Evolutionary conservation across 2,329 filamentous ascomycete genomes (phyloP).

Genomic region (Fusarium ramigenum): DNA sequence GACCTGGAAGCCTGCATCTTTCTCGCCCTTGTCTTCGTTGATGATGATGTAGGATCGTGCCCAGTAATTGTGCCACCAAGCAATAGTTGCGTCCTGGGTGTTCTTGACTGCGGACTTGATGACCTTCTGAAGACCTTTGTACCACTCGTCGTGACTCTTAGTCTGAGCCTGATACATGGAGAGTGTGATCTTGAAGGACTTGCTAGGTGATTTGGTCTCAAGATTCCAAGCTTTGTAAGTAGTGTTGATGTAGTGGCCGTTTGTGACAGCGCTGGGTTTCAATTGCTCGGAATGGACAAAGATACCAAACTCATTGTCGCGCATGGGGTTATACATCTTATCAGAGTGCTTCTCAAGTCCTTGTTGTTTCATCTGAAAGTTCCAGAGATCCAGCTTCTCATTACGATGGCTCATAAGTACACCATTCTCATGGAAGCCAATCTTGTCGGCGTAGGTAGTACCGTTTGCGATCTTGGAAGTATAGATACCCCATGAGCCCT

Average conservation of each 20-base stretch:
- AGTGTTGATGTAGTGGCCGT: conserved; percentile 1
- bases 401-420: conserved; percentile 1
- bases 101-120: conserved; percentile 4
- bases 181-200: background rate
- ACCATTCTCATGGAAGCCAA: background rate
- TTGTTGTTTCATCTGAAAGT: conserved; percentile 2
- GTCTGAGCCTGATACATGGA: background rate
- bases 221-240: conserved; percentile 9
- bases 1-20: background rate
- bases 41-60: conserved; percentile 1
- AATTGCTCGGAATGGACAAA: conserved; percentile 6
- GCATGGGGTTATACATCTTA: conserved; percentile 10
- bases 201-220: background rate
- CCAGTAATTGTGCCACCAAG: conserved; percentile 8
- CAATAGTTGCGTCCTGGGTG: background rate
- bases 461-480: conserved; percentile 11
- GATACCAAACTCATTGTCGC: conserved; percentile 1
- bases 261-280: background rate
- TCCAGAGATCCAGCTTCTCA: background rate
- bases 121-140: background rate
- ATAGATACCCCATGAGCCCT: conserved; percentile 8
- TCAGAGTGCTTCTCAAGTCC: background rate
- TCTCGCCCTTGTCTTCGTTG: background rate
- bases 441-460: conserved; percentile 5
- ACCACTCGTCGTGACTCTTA: background rate